phyloP scores from a whole-genome alignment of 768 basidiomycete genomes.

The Panaeolus papilionaceus region DNA sequence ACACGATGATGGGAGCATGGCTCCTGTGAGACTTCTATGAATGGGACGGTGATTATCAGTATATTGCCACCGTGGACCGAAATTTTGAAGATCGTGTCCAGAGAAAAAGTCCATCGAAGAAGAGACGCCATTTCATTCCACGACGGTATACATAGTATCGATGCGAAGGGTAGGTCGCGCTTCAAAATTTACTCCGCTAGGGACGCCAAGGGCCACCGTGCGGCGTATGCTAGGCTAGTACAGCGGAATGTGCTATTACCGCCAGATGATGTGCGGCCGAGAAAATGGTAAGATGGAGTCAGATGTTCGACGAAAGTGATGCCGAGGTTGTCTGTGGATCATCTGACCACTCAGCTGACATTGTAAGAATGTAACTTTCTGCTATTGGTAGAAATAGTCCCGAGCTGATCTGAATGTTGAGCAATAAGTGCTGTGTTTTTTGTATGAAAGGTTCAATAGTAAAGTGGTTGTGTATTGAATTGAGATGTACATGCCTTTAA shows the following conservation, averaged over 20 bases:
- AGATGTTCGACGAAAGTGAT: neutral
- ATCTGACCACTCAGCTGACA: neutral
- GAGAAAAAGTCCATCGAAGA: neutral
- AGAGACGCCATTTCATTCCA: neutral
- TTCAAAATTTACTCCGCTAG: neutral
- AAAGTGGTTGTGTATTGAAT: neutral
- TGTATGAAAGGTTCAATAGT: neutral
- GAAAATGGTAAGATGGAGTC: neutral
- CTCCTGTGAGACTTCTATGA: too few relatives aligned
- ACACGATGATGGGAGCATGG: too few relatives aligned
- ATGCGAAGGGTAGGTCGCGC: neutral
- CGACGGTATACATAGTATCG: too few relatives aligned
- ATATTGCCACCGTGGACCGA: too few relatives aligned
- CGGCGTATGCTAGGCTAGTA: neutral
- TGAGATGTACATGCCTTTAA: neutral
- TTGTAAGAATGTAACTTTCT: neutral
- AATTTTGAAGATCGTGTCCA: neutral
- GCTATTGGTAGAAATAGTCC: constrained; percentile 1
- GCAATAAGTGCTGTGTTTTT: neutral
- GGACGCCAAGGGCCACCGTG: neutral
- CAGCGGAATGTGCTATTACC: neutral
- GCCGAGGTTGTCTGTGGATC: neutral
- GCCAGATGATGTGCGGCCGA: neutral
- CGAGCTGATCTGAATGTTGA: neutral
- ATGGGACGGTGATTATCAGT: too few relatives aligned